Conservation (phyloP, 495 filamentous ascomycete species). For the Podospora pseudopauciseta region DNA sequence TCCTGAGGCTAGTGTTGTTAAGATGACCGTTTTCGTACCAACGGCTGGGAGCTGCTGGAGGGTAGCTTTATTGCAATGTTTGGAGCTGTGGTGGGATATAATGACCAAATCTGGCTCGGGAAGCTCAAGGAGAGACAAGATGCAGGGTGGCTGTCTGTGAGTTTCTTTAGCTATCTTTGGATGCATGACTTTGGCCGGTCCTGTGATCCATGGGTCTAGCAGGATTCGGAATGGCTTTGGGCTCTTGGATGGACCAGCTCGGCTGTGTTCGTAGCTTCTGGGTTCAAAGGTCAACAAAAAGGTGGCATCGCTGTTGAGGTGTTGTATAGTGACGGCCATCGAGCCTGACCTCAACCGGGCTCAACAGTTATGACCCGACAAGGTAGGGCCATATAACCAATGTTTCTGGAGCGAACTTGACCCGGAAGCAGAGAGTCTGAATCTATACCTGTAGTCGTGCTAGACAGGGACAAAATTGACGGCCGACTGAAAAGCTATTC, state of each 20-base stretch:
- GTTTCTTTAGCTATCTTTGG: background rate
- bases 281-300: slow-evolving; percentile 65
- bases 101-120: slow-evolving; percentile 61
- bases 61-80: slow-evolving; percentile 68
- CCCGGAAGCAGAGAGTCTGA: background rate
- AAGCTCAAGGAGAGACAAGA: slow-evolving; percentile 58
- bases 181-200: slow-evolving; percentile 21
- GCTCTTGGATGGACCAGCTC: slow-evolving; percentile 19
- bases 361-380: background rate
- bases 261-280: slow-evolving; percentile 30
- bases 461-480: background rate
- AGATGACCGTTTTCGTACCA: slow-evolving; percentile 53
- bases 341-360: background rate
- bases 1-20: slow-evolving; percentile 62
- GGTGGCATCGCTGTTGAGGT: slow-evolving; percentile 66
- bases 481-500: background rate
- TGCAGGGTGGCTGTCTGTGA: slow-evolving; percentile 42
- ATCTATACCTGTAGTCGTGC: background rate
- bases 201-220: slow-evolving; percentile 69
- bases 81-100: slow-evolving; percentile 65
- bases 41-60: slow-evolving; percentile 55
- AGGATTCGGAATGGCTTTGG: slow-evolving; percentile 59
- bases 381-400: background rate
- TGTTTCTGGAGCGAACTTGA: background rate
- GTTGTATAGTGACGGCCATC: slow-evolving; percentile 64